Base-by-base conservation (phyloP, 495 filamentous ascomycete species). In the Sabuloglossum arenarium region DNA sequence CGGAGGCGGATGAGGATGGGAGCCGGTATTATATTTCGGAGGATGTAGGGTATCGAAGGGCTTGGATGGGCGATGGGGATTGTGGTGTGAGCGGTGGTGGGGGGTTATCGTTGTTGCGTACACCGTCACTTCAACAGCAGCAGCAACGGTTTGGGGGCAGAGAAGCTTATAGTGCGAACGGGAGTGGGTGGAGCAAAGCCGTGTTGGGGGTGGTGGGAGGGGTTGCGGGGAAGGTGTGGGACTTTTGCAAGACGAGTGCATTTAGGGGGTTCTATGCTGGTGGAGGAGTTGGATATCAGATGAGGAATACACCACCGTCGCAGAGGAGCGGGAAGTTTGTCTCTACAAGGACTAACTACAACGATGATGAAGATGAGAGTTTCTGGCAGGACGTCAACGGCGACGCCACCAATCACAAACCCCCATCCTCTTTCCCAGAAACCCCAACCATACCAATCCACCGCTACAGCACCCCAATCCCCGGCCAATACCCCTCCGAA, bases 211-310 rank as follows among this genome's bases (percentile, higher is more conserved):
- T 84, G 27, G 80, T 87, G 8, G 66, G 64, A 0, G 64, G 62
- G 3, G 65, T 72, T 11, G 73, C 70, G 1, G 85, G 85, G 6
- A 89, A 81, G 65, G 79, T 91, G 9, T 85, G 84, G 72, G 76
- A 88, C 62, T 87, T 93, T 58, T 91, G 87, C 73, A 83, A 73
- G 62, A 71, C 73, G 0, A 76, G 78, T 10, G 76, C 82, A 0
- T 89, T 95, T 64, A 71, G 73, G 50, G 88, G 88, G 0, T 95
- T 95, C 67, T 81, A 89, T 56, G 84, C 87, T 14, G 88, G 86
- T 25, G 87, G 84, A 19, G 88, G 88, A 19, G n/a, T 11, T 14
- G 56, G 56, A 10, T 57, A 57, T 53, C 8, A 23, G 16, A 58
- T 58, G 16, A 11, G 23, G 29, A n/a, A n/a, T n/a, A n/a, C n/a